Base-by-base conservation (phyloP, 2,329 filamentous ascomycete species). In the Pseudogymnoascus sp. region DNA sequence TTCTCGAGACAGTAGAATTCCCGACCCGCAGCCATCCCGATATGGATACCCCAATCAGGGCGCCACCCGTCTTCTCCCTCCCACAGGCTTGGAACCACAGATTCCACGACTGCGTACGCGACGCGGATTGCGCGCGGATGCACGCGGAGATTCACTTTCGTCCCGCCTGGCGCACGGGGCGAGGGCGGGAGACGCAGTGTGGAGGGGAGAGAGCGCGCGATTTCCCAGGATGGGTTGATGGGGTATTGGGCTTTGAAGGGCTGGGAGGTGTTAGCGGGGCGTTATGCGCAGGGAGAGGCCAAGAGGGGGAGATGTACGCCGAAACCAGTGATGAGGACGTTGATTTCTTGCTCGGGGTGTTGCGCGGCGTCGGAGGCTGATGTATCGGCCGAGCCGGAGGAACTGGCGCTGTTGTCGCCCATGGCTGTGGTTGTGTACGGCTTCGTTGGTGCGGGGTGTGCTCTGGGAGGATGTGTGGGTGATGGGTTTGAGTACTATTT, bases 151-250 rank as follows among this genome's bases (percentile, higher is more conserved):
- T 28, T 39, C 65, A 66, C 79, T 70, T 62, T 74, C 69, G 70
- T 72, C 69, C 69, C 72, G 63, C 68, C 70, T 36, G 63, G 39
- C n/a, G 67, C 43, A 60, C 66, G 65, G 62, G 66, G 39, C 31
- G 65, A 62, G 54, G 72, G 69, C 10, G 31, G 74, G 0, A 80
- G 77, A 2, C 85, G 83, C 4, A 93, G 82, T 69, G 83, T 82
- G 2, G 82, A 75, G 3, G 90, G 87, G n/a, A 96, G 83, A 19
- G 78, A 79, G 25, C 80, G 81, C 60, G 89, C 86, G 72, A 96
- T 93, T 72, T 93, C 84, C 82, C 85, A 93, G 2, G 91, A 92
- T 7, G 92, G 90, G 73, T 96, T 96, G 65, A 87, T 78, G 28
- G 86, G 84, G 72, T 87, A 87, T 51, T 87, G 78, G n/a, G 77